Percentiles rank a stretch among this genome's conserved stretches.
Evolutionary conservation across 2,329 filamentous ascomycete genomes (phyloP).

Genomic region (Alternaria consortialis): DNA sequence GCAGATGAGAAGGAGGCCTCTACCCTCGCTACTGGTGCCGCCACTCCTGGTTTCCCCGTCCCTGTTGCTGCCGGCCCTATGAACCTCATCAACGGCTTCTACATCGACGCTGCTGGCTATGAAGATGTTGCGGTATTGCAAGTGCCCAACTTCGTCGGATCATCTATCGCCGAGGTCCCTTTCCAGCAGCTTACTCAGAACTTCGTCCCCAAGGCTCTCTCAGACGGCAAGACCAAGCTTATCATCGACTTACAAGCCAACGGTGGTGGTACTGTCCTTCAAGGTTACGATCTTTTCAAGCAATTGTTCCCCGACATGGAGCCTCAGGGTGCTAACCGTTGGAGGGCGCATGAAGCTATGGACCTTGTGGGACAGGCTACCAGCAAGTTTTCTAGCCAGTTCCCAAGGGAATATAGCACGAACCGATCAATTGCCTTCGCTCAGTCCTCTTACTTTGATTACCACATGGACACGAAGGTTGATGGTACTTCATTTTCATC

Average conservation of each 20-base stretch:
- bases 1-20: conserved; percentile 8
- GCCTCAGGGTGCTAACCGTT: conserved; percentile 61
- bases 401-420: conserved; percentile 40
- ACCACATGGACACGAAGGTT: conserved; percentile 57
- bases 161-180: conserved; percentile 23
- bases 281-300: conserved; percentile 69
- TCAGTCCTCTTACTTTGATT: conserved; percentile 57
- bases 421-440: conserved; percentile 52
- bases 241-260: conserved; percentile 69
- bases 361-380: conserved; percentile 56
- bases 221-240: conserved; percentile 66
- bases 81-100: conserved; percentile 58
- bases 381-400: conserved; percentile 44
- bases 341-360: conserved; percentile 60
- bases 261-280: conserved; percentile 66
- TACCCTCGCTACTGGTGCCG: conserved; percentile 14
- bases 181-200: conserved; percentile 55
- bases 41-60: conserved; percentile 55
- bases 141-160: conserved; percentile 53
- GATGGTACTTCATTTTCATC: conserved; percentile 61
- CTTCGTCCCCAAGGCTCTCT: conserved; percentile 54
- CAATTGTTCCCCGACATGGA: conserved; percentile 62
- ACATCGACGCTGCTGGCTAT: conserved; percentile 54
- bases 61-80: conserved; percentile 51
- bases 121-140: conserved; percentile 57